A percentile compares a stretch with the other conserved stretches of the same genome.
Conservation (phyloP, 2,329 filamentous ascomycete genomes). For the Talaromyces sp. region DNA sequence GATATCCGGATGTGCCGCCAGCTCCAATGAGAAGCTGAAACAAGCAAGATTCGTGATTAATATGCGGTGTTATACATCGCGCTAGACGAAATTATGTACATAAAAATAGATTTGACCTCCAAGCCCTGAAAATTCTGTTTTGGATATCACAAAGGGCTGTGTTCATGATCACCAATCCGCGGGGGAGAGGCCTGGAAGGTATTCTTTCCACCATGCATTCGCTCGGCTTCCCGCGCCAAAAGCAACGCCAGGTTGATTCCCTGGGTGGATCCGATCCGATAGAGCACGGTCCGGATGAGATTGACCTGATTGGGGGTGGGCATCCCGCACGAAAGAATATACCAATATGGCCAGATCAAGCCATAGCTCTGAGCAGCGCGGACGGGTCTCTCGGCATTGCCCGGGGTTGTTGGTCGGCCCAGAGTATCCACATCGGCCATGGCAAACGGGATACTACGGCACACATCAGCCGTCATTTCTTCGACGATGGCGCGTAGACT, state of each 20-base stretch:
- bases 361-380: constrained; percentile 37
- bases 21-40: not conserved
- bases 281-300: constrained; percentile 31
- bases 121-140: not conserved
- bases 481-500: constrained; percentile 27
- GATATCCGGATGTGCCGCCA: constrained; percentile 7
- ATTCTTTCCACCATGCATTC: constrained; percentile 5
- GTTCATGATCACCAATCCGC: not conserved
- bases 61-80: not conserved
- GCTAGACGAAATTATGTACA: constrained; percentile 1
- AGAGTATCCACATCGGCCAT: constrained; percentile 36
- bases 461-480: constrained; percentile 39
- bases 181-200: not conserved
- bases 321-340: constrained; percentile 35
- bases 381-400: constrained; percentile 21
- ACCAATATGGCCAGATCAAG: constrained; percentile 44
- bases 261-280: constrained; percentile 32
- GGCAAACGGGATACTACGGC: constrained; percentile 38
- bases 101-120: not conserved
- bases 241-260: constrained; percentile 40
- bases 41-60: not conserved
- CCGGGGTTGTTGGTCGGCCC: constrained; percentile 27
- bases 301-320: constrained; percentile 33
- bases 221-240: constrained; percentile 26
- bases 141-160: no score